Conservation (phyloP, 1,284 basidiomycete species). For the Trichosporon faecale region DNA sequence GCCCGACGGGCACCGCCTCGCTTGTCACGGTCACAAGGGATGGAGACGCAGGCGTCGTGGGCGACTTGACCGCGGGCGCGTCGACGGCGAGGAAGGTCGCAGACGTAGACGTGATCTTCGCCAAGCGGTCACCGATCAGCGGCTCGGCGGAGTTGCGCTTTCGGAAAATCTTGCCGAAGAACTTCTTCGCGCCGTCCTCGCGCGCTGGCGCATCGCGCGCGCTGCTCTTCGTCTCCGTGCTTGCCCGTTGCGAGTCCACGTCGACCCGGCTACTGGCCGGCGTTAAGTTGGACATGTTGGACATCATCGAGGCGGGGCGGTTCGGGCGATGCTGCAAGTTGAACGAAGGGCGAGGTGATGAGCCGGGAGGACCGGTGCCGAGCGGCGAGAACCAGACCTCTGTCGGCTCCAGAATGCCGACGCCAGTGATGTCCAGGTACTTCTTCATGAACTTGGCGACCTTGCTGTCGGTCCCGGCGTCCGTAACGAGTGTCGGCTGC, state of each 20-base stretch:
- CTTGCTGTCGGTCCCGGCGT: constrained; percentile 81
- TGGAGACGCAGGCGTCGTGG: constrained; percentile 14
- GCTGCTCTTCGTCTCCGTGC: constrained; percentile 33
- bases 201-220: constrained; percentile 18
- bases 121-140: neutral
- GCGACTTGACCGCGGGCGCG: neutral
- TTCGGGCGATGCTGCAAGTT: constrained; percentile 9
- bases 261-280: constrained; percentile 33
- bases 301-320: constrained; percentile 38
- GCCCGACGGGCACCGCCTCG: constrained; percentile 22
- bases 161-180: constrained; percentile 72
- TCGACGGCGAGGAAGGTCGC: neutral
- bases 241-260: constrained; percentile 21
- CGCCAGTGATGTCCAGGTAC: constrained; percentile 73
- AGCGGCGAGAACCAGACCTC: constrained; percentile 63
- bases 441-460: constrained; percentile 85
- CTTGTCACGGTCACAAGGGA: neutral
- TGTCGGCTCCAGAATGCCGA: constrained; percentile 74
- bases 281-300: constrained; percentile 34
- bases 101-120: constrained; percentile 11
- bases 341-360: constrained; percentile 21
- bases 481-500: constrained; percentile 73
- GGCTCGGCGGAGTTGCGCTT: constrained; percentile 42
- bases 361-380: neutral
- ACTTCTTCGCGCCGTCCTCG: constrained; percentile 56